Base-by-base conservation (phyloP, 2,329 filamentous ascomycete species). In the Bisporella sp. region DNA sequence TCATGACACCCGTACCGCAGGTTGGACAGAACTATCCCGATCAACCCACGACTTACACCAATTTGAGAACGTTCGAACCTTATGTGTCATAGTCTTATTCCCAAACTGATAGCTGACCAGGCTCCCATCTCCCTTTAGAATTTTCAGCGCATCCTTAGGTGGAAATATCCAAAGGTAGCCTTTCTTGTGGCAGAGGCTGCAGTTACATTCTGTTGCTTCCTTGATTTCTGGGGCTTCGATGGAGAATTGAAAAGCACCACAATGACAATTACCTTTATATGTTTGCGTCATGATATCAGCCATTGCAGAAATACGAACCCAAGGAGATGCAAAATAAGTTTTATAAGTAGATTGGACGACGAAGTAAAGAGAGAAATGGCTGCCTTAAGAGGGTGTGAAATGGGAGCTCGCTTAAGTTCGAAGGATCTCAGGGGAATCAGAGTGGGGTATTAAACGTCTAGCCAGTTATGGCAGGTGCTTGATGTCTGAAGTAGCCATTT, bases 151-250 rank as follows among this genome's bases (percentile, higher is more conserved):
- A 21, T 21, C 21, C 39, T 64, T 57, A 4, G 54, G 58, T 2
- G 64, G 59, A 30, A 66, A 56, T 35, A 64, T 35, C 59, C 64
- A 73, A 29, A 75, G 58, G 41, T 71, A 70, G 13, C 66, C 71
- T 60, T 74, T 75, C 57, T 71, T 76, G 58, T 54, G 55, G 63
- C 84, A 84, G 55, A 84, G 77, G 67, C 80, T 85, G 69, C 85
- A 87, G 66, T 82, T 82, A 68, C 84, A 84, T 59, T 77, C 72
- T 3, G 66, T 61, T 6, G 72, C 73, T 8, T 72, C 64, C 60
- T 77, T 78, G 54, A 85, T 72, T 62, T 84, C 78, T 35, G 79
- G 77, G 11, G 80, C 46, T 5, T 68, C 62, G 47, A 69, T 60
- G 60, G 76, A 74, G 59, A 73, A 80, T 56, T 78, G 65, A 55